These are phyloP conservation scores for Boeremia exigua DNA, from an alignment of 2,329 filamentous ascomycete genomes.

Conservation along the genomic window DNA sequence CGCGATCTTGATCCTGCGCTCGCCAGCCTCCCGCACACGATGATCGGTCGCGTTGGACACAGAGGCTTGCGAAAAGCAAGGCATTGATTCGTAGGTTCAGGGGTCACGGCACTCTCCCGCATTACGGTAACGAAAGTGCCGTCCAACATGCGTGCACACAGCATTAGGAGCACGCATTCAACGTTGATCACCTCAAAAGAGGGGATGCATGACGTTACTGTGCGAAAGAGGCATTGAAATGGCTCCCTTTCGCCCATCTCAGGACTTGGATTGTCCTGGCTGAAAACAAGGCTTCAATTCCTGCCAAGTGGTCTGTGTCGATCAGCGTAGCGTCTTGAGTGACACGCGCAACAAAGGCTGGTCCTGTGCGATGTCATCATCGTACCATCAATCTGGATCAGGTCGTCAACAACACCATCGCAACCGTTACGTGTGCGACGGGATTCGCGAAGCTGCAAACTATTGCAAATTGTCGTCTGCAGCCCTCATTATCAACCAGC, in stretches of 20 bases:
- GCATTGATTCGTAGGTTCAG: conserved; percentile 15
- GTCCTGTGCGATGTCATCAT: conserved; percentile 14
- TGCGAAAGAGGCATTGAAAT: conserved; percentile 7
- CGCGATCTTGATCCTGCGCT: conserved; percentile 13
- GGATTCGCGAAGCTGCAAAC: conserved; percentile 1
- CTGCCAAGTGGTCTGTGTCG: conserved; percentile 11
- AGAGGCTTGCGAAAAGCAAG: conserved; percentile 10
- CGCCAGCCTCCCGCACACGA: conserved; percentile 5
- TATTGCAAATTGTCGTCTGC: background rate
- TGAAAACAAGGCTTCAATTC: conserved; percentile 17
- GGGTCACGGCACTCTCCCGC: conserved; percentile 13
- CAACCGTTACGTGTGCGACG: conserved; percentile 12
- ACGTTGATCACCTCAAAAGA: conserved; percentile 19
- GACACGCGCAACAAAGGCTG: conserved; percentile 7
- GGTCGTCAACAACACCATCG: conserved; percentile 4
- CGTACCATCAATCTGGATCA: conserved; percentile 5
- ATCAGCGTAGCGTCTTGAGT: conserved; percentile 2
- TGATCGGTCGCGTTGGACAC: conserved; percentile 5
- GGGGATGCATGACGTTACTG: conserved; percentile 22
- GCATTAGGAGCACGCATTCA: conserved; percentile 17
- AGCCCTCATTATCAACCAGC: conserved; percentile 9
- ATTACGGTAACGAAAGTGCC: conserved; percentile 7
- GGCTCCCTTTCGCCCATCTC: background rate
- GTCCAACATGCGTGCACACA: conserved; percentile 4
- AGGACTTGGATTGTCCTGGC: conserved; percentile 8